These are phyloP conservation scores for Lenzites betulinus DNA, from an alignment of 768 basidiomycete species.

Conservation along the genomic window DNA sequence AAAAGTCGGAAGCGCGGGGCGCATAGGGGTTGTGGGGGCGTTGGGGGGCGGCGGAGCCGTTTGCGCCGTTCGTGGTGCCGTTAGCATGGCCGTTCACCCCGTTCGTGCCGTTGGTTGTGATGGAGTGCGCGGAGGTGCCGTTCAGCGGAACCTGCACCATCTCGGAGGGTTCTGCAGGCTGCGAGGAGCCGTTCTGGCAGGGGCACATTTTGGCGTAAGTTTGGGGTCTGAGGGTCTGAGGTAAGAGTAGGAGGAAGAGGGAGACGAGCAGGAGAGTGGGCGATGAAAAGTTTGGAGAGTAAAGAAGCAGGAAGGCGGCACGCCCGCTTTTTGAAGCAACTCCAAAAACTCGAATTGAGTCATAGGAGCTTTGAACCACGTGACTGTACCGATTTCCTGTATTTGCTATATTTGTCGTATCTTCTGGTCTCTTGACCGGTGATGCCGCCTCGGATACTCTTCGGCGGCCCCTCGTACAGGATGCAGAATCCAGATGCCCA, in stretches of 20 bases:
- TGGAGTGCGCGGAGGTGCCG: conserved; percentile 35
- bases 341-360: conserved; percentile 23
- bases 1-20: conserved; percentile 87
- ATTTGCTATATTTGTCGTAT: conserved; percentile 4
- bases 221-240: neutral
- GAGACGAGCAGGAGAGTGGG: conserved; percentile 2
- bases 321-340: conserved; percentile 13
- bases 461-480: neutral
- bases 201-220: conserved; percentile 57
- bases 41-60: conserved; percentile 35
- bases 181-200: conserved; percentile 52
- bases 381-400: neutral
- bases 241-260: neutral
- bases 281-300: conserved; percentile 8
- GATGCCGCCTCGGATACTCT: neutral
- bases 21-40: conserved; percentile 78
- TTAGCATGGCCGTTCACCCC: conserved; percentile 26
- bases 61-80: conserved; percentile 41
- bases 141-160: conserved; percentile 76
- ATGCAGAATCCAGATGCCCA: neutral
- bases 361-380: conserved; percentile 18
- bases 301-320: conserved; percentile 1
- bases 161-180: conserved; percentile 48
- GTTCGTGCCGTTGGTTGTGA: conserved; percentile 16
- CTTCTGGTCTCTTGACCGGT: neutral